Percentiles rank a stretch among this genome's conserved stretches.
Conservation (phyloP, 192 early-diverging fungal species). For the Funneliformis mosseae region DNA sequence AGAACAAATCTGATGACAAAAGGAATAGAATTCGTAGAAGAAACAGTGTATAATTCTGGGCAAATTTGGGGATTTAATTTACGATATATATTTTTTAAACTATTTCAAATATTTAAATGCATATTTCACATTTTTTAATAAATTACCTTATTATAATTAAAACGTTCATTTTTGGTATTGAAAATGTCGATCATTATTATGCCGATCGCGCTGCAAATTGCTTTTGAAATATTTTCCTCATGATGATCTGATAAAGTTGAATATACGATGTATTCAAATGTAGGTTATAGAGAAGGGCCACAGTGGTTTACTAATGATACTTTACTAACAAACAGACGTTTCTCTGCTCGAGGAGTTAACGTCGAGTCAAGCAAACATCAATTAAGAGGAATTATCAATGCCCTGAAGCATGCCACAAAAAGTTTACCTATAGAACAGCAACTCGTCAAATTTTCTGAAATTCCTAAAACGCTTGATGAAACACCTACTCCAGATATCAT, state of each 20-base stretch:
- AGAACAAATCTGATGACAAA: slow-evolving; percentile 30
- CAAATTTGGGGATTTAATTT: background rate
- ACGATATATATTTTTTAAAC: no score
- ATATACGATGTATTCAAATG: background rate
- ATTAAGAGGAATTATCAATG: background rate
- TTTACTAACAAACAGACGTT: background rate
- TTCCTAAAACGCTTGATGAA: slow-evolving; percentile 5
- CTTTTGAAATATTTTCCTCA: no score
- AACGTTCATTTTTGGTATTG: no score
- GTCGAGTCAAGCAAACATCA: background rate
- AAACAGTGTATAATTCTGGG: slow-evolving; percentile 32
- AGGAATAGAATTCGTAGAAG: slow-evolving; percentile 35
- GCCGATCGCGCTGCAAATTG: no score
- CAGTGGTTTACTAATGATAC: background rate
- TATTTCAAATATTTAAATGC: no score
- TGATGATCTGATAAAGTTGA: no score
- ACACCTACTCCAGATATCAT: slow-evolving; percentile 8
- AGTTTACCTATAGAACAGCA: slow-evolving; percentile 16
- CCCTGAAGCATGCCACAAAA: background rate
- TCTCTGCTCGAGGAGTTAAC: background rate
- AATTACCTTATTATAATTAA: no score
- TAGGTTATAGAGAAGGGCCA: background rate
- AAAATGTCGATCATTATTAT: no score
- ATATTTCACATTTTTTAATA: no score
- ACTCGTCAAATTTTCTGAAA: background rate